Base-by-base conservation (phyloP, 306 rosid genomes). In the Cicer chorassanicum region DNA sequence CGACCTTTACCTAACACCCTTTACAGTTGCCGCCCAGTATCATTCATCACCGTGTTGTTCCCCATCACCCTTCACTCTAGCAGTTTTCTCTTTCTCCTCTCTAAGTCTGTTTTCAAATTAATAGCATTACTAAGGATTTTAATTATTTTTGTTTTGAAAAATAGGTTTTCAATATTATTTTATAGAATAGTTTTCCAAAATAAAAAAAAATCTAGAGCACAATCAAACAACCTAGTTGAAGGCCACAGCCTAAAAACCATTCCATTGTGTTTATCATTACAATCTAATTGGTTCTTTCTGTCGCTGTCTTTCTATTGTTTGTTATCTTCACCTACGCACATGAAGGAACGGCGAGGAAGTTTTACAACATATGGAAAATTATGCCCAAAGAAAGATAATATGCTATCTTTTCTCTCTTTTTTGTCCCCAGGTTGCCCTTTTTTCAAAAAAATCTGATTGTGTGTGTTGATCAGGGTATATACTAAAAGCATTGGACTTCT, bases 401-500 rank as follows among this genome's bases (percentile, higher is more conserved):
- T 71, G 6, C 77, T 45, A 43, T 50, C n/a, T 57, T 56, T 21
- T 56, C 2, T 21, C 5, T 45, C 40, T 21, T 24, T 24, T 29
- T 57, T 21, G 40, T 24, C 8, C 4, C 64, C 14, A 56, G n/a
- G 39, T 56, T 56, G 3, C 8, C 13, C 39, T 62, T 62, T 62
- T 60, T 39, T 34, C 13, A 6, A 60, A 50, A 18, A 55, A 34
- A 6, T 6, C 39, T 73, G 48, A 70, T 70, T 78, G 55, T 49
- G 6, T 66, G 48, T 43, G 46, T 70, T 80, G 76, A 74, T 64
- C 89, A 93, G 98, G 86, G 77, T 72, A 75, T 51, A 66, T 81
- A 91, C 93, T 70, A 88, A 84, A 80, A 91, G 97, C 86, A 82
- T 91, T 75, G 97, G 98, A 76, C 97, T 93, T 82, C 91, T 93